Percentiles rank a stretch among this genome's conserved stretches.
phyloP scores from a whole-genome alignment of 441 rosid species.

The Gossypium schwendimanii region DNA sequence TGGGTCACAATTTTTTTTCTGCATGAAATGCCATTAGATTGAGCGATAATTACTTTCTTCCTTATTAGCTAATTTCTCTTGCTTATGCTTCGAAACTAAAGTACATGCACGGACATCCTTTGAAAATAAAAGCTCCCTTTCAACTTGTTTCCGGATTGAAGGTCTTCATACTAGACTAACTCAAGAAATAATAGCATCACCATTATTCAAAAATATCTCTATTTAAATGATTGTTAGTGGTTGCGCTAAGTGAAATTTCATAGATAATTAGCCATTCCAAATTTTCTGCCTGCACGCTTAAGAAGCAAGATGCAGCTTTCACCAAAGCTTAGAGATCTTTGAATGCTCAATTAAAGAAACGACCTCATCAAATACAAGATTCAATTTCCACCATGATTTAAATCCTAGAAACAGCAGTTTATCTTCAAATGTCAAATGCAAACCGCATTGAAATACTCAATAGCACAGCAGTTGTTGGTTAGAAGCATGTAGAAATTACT shows the following conservation, averaged over 20 bases:
- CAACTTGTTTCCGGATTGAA: not conserved
- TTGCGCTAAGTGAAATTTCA: not conserved
- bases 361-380: not conserved
- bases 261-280: not conserved
- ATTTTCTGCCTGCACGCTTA: not conserved
- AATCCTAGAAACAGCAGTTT: not conserved
- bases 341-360: not conserved
- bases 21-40: not conserved
- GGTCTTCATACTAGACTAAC: not conserved
- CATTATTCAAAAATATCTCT: not conserved
- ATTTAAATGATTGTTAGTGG: not conserved
- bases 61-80: not conserved
- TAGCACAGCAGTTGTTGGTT: not conserved
- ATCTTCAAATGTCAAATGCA: not conserved
- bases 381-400: not conserved
- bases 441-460: not conserved
- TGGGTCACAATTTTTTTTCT: not conserved
- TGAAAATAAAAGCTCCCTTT: not conserved
- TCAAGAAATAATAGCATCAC: not conserved
- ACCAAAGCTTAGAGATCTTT: not conserved
- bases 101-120: not conserved
- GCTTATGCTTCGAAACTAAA: not conserved
- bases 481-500: slow-evolving; percentile 21
- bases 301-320: not conserved
- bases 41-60: not conserved